These are phyloP conservation scores for Cajanus cajan DNA, from an alignment of 306 rosid species.

Conservation along the genomic window DNA sequence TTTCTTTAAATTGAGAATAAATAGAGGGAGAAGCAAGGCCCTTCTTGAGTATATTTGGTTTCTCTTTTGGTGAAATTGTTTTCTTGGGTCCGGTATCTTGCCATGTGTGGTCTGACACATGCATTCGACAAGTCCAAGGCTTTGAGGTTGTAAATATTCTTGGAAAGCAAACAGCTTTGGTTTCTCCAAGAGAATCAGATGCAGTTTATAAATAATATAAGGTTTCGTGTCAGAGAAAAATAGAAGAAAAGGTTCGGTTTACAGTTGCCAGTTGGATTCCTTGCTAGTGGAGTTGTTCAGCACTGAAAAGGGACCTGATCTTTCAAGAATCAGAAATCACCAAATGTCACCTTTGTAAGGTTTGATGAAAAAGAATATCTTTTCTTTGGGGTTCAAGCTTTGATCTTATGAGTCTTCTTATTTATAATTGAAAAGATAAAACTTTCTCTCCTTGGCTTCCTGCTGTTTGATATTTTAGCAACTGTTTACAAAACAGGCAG, in stretches of 20 bases:
- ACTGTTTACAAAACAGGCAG: conserved; percentile 9
- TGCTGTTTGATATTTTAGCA: conserved; percentile 18
- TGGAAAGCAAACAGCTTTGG: conserved; percentile 32
- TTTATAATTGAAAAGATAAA: background rate
- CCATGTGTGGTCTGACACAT: conserved; percentile 51
- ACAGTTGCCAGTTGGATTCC: background rate
- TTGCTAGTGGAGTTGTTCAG: background rate
- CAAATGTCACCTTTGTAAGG: background rate
- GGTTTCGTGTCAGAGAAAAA: conserved; percentile 26
- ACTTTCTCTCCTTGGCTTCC: conserved; percentile 16
- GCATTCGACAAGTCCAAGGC: conserved; percentile 45
- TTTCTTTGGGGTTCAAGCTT: background rate
- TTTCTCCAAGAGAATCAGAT: conserved; percentile 45
- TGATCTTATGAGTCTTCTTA: background rate
- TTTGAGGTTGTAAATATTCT: conserved; percentile 32
- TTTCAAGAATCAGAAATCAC: background rate
- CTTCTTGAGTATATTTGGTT: background rate
- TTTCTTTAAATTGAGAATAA: background rate
- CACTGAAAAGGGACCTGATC: background rate
- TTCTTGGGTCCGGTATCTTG: conserved; percentile 24
- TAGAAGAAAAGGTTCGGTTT: conserved; percentile 6
- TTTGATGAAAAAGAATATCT: background rate
- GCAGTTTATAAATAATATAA: conserved; percentile 35
- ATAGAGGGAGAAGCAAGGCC: conserved; percentile 19
- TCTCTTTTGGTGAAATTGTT: conserved; percentile 16